These are phyloP conservation scores for Limnanthes douglasii DNA, from an alignment of 345 rosid species.

Conservation along the genomic window DNA sequence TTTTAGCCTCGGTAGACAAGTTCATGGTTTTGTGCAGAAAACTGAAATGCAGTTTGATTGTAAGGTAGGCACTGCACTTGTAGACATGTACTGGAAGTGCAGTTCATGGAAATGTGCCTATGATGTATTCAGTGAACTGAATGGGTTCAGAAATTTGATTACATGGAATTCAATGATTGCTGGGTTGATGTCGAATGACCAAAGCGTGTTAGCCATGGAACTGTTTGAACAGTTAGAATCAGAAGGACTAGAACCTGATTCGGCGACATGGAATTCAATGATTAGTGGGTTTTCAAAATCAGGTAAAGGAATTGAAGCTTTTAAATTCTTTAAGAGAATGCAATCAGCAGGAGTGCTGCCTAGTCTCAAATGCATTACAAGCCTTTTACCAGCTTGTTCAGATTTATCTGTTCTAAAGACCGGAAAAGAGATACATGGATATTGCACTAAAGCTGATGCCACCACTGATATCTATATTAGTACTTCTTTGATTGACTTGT, in stretches of 20 bases:
- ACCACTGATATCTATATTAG: slow-evolving; percentile 22
- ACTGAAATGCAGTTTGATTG: slow-evolving; percentile 16
- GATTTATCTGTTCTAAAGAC: slow-evolving; percentile 22
- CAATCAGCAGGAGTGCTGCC: slow-evolving; percentile 19
- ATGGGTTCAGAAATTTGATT: slow-evolving; percentile 29
- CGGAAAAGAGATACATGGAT: slow-evolving; percentile 52
- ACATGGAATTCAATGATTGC: slow-evolving; percentile 45
- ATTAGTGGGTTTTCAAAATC: slow-evolving; percentile 44
- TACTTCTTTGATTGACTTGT: slow-evolving; percentile 43
- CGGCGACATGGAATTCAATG: slow-evolving; percentile 58
- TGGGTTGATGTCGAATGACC: slow-evolving; percentile 48
- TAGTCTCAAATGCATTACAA: slow-evolving; percentile 41
- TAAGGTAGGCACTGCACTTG: slow-evolving; percentile 35
- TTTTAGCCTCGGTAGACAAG: slow-evolving; percentile 32
- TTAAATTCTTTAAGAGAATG: slow-evolving; percentile 42
- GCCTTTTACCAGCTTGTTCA: slow-evolving; percentile 49
- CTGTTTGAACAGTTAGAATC: slow-evolving; percentile 28
- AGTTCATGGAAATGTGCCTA: slow-evolving; percentile 33
- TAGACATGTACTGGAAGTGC: slow-evolving; percentile 55
- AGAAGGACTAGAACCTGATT: slow-evolving; percentile 41
- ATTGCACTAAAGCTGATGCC: slow-evolving; percentile 21
- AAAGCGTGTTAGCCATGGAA: slow-evolving; percentile 25
- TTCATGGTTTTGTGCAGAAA: slow-evolving; percentile 31
- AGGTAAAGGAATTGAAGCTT: slow-evolving; percentile 31
- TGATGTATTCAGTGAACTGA: slow-evolving; percentile 23